A percentile compares a stretch with the other conserved stretches of the same genome.
phyloP scores from a whole-genome alignment of 164 flowering plant genomes.

The Annona squamosa region DNA sequence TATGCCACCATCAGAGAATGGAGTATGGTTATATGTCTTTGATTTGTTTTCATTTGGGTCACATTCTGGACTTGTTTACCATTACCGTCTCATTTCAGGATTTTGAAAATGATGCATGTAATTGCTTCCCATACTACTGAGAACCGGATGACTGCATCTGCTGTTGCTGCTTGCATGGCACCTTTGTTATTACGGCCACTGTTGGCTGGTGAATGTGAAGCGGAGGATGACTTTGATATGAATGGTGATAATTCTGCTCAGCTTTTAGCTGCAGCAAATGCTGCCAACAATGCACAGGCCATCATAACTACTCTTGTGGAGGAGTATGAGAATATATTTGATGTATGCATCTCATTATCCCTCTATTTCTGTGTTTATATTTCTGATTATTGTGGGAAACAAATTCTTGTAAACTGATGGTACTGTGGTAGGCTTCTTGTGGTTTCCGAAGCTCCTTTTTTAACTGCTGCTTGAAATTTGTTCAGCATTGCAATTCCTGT shows the following conservation, averaged over 20 bases:
- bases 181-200: slow-evolving; percentile 93
- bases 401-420: not conserved
- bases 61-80: not conserved
- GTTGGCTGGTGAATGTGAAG: slow-evolving; percentile 94
- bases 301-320: slow-evolving; percentile 81
- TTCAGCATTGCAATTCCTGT: not conserved
- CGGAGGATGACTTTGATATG: slow-evolving; percentile 79
- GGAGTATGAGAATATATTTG: slow-evolving; percentile 86
- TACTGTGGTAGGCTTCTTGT: too few species aligned
- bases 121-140: slow-evolving; percentile 75
- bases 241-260: slow-evolving; percentile 87
- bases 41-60: not conserved
- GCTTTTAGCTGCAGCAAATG: slow-evolving; percentile 99
- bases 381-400: not conserved
- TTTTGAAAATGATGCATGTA: slow-evolving; percentile 92
- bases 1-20: not conserved
- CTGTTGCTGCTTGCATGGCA: slow-evolving; percentile 99
- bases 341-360: slow-evolving; percentile 44
- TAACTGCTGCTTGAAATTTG: not conserved
- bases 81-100: slow-evolving; percentile 30
- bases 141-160: slow-evolving; percentile 89
- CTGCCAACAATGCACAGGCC: slow-evolving; percentile 96
- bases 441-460: not conserved
- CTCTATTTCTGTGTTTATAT: not conserved
- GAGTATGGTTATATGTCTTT: not conserved